phyloP scores from a whole-genome alignment of 2,329 filamentous ascomycete genomes.

The Huntiella bhutanensis region DNA sequence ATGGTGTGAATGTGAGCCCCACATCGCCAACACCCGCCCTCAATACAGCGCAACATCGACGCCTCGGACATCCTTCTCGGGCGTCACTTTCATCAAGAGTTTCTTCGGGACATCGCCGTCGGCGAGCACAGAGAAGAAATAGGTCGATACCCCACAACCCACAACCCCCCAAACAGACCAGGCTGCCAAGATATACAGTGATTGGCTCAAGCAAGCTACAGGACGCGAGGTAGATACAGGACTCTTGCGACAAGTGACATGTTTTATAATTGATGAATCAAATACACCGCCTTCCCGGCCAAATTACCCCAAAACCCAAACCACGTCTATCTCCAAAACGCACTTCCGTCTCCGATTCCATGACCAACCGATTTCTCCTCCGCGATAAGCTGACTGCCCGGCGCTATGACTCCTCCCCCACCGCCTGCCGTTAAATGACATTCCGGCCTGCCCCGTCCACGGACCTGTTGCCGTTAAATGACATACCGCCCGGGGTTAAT shows the following conservation, averaged over 20 bases:
- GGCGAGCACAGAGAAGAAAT: background rate
- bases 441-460: background rate
- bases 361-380: too few relatives aligned
- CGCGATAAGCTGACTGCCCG: background rate
- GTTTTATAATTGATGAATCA: too few relatives aligned
- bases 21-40: slow-evolving; percentile 14
- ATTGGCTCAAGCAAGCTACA: too few relatives aligned
- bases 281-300: too few relatives aligned
- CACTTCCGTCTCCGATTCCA: too few relatives aligned
- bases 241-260: too few relatives aligned
- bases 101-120: slow-evolving; percentile 14
- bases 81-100: slow-evolving; percentile 16
- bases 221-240: too few relatives aligned
- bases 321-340: too few relatives aligned
- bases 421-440: slow-evolving; percentile 4
- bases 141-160: background rate
- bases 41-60: slow-evolving; percentile 15
- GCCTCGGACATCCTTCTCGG: slow-evolving; percentile 22
- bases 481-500: background rate
- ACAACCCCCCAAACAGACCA: too few relatives aligned
- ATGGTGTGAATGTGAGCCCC: slow-evolving; percentile 30
- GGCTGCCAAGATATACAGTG: too few relatives aligned
- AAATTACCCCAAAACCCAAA: too few relatives aligned
- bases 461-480: background rate
- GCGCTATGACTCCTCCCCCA: too few relatives aligned